phyloP scores from a whole-genome alignment of 2,329 filamentous ascomycete species.

The Colletotrichum sansevieriae region DNA sequence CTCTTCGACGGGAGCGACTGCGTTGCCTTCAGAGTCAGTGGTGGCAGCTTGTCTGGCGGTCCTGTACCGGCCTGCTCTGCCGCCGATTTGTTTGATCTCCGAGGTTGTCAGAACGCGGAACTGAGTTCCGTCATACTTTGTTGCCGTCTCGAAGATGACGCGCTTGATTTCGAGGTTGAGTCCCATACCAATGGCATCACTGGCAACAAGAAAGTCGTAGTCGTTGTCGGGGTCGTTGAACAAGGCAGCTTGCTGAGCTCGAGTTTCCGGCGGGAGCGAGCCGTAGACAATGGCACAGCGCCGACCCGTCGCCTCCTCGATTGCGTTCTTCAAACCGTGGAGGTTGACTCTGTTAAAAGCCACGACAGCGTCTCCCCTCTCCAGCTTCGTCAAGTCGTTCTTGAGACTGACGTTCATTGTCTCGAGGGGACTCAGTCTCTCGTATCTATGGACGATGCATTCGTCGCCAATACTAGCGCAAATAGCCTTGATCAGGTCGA shows the following conservation, averaged over 20 bases:
- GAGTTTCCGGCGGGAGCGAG: slow-evolving; percentile 89
- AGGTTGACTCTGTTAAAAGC: slow-evolving; percentile 86
- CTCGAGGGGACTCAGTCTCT: slow-evolving; percentile 83
- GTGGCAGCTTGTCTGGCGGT: slow-evolving; percentile 71
- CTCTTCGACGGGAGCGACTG: slow-evolving; percentile 36
- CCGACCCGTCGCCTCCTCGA: slow-evolving; percentile 81
- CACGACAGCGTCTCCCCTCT: slow-evolving; percentile 93
- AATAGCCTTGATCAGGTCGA: slow-evolving; percentile 82
- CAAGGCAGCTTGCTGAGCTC: slow-evolving; percentile 88
- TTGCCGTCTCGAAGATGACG: slow-evolving; percentile 84
- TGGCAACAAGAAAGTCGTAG: slow-evolving; percentile 94
- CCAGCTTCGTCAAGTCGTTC: slow-evolving; percentile 73
- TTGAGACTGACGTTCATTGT: slow-evolving; percentile 73
- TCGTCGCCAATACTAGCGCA: slow-evolving; percentile 86
- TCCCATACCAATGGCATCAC: slow-evolving; percentile 97
- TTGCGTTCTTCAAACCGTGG: slow-evolving; percentile 81
- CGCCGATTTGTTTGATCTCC: slow-evolving; percentile 94
- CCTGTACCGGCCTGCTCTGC: slow-evolving; percentile 88
- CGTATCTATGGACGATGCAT: slow-evolving; percentile 83
- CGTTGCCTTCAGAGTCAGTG: slow-evolving; percentile 26
- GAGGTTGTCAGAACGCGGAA: slow-evolving; percentile 74
- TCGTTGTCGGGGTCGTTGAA: slow-evolving; percentile 98
- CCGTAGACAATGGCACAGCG: slow-evolving; percentile 96
- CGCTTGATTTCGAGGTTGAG: slow-evolving; percentile 93
- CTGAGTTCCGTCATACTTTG: slow-evolving; percentile 76